These are phyloP conservation scores for Penstemon eatonii DNA, from an alignment of 257 asterid species.

Conservation along the genomic window DNA sequence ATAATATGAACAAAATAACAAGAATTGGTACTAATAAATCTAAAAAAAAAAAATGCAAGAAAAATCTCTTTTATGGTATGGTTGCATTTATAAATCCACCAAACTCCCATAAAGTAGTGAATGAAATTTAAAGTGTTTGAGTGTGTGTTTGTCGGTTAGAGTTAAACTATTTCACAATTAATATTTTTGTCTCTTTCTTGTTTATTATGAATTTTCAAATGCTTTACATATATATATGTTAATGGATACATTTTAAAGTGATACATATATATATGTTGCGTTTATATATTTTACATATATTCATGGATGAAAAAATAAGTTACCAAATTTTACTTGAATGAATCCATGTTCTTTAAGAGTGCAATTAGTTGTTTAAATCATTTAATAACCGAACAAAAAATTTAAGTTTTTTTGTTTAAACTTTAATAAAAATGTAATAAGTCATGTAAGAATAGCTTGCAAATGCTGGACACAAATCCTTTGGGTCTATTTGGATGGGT, in stretches of 20 bases:
- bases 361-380: no score
- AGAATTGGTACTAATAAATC: neutral
- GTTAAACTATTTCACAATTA: neutral
- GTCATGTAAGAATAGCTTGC: no score
- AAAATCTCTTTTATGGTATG: neutral
- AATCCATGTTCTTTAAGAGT: slow-evolving; percentile 16
- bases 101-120: neutral
- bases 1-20: neutral
- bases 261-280: no score
- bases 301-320: neutral
- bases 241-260: neutral
- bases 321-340: neutral
- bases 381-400: neutral
- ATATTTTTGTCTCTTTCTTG: neutral
- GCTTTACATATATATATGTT: neutral
- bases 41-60: neutral
- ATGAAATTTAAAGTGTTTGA: neutral
- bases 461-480: no score
- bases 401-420: neutral
- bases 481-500: no score
- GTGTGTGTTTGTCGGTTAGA: slow-evolving; percentile 17
- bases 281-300: no score
- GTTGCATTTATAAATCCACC: neutral
- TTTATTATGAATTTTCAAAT: no score
- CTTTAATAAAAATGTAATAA: no score